Conservation (phyloP, 2,329 filamentous ascomycete genomes). For the Aureobasidium sp. region DNA sequence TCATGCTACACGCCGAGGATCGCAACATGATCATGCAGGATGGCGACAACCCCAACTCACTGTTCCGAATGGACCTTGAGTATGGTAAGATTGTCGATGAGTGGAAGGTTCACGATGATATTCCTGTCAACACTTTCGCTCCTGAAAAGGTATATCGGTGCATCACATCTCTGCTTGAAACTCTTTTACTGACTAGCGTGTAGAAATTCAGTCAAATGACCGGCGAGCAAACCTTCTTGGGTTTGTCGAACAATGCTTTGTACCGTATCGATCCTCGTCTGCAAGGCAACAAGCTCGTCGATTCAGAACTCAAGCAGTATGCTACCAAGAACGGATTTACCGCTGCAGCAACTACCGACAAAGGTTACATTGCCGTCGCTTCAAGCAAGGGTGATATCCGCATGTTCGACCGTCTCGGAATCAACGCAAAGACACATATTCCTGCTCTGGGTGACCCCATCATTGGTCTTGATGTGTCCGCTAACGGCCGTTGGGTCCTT, state of each 20-base stretch:
- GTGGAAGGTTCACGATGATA: conserved; percentile 97
- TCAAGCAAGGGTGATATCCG: conserved; percentile 98
- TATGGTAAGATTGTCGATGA: conserved; percentile 97
- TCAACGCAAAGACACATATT: conserved; percentile 95
- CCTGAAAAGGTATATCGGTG: conserved; percentile 63
- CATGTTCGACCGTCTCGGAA: conserved; percentile 90
- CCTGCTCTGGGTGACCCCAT: conserved; percentile 93
- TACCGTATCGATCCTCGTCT: conserved; percentile 91
- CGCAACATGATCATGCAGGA: conserved; percentile 86
- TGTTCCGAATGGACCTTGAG: conserved; percentile 96
- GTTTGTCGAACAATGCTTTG: conserved; percentile 84
- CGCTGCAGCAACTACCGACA: conserved; percentile 85
- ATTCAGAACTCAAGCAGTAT: conserved; percentile 91
- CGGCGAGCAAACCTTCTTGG: conserved; percentile 87
- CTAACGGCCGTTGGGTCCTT: conserved; percentile 91
- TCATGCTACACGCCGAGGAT: conserved; percentile 91
- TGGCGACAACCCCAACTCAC: conserved; percentile 70
- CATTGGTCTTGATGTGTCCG: conserved; percentile 88
- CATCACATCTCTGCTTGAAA: neutral
- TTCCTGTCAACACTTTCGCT: conserved; percentile 83
- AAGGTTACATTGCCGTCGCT: conserved; percentile 93
- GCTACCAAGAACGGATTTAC: conserved; percentile 96
- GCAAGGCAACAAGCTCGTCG: conserved; percentile 84
- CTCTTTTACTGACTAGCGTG: conserved; percentile 22
- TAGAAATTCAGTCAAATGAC: conserved; percentile 97